Evolutionary conservation across 306 rosid species (phyloP), one percentile per base, ranked within the genome.

Genomic region (Acmispon strigosus): DNA sequence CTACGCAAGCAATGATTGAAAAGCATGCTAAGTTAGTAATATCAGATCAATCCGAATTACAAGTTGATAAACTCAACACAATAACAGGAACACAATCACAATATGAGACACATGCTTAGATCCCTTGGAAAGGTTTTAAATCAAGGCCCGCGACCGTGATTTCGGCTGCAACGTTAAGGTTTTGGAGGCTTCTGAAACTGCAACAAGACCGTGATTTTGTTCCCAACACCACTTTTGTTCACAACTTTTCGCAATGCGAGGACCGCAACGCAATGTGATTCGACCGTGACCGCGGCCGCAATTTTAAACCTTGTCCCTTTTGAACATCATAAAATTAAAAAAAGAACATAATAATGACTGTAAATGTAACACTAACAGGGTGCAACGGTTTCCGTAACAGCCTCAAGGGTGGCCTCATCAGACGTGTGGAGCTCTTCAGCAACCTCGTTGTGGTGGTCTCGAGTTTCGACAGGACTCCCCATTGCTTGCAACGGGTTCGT

Each of bases 401-500:
- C 67, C 76, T 82, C 87, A n/a, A 55, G n/a, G 4, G 62, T 52
- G 27, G 82, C 55, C 45, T 80, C 88, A n/a, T 55, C 58, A 39
- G 75, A n/a, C 42, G 66, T 56, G 9, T 58, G 79, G 78, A 43
- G 1, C 53, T 76, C 86, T 0, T 32, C 37, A 32, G 19, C 70
- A 24, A 75, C 27, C 45, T 64, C 53, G 18, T 62, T 34, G 75
- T 2, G 72, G 68, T 37, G 66, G 2, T 42, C 73, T 9, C 41
- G 59, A 29, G 62, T 55, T 73, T 71, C 78, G 43, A 44, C 37
- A 27, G 74, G 55, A 69, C 70, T 66, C 54, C 84, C 73, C 44
- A 77, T 53, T 75, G 81, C 84, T 10, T 80, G 85, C 77, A 85
- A 75, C 7, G 88, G 89, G 63, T 72, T 72, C 41, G 81, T 60